Evolutionary conservation across 345 rosid species (phyloP).

Genomic region (Sonneratia alba): DNA sequence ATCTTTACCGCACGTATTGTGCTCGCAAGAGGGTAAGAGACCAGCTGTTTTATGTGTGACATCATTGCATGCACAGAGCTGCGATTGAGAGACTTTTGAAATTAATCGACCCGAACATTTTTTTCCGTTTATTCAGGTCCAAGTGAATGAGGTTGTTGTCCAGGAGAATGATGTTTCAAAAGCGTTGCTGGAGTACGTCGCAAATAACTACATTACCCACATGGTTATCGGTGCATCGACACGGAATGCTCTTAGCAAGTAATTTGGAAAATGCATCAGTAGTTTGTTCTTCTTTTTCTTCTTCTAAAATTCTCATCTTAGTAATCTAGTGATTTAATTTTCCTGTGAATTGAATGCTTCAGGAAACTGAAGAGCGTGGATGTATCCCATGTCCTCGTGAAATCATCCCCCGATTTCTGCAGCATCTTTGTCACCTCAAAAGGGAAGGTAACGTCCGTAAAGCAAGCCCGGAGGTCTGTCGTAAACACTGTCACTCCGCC

Average conservation of each 20-base stretch:
- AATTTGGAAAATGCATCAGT: slow-evolving; percentile 4
- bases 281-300: not conserved
- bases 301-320: not conserved
- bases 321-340: not conserved
- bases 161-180: slow-evolving; percentile 52
- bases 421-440: slow-evolving; percentile 63
- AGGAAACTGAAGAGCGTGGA: slow-evolving; percentile 48
- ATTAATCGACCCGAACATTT: not conserved
- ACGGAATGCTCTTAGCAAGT: slow-evolving; percentile 56
- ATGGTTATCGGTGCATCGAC: slow-evolving; percentile 56
- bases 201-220: slow-evolving; percentile 43
- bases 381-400: slow-evolving; percentile 35
- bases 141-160: slow-evolving; percentile 44
- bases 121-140: slow-evolving; percentile 21
- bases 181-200: slow-evolving; percentile 46
- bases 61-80: not conserved
- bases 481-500: slow-evolving; percentile 45
- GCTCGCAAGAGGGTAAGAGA: slow-evolving; percentile 68
- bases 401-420: slow-evolving; percentile 63
- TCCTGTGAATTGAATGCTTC: not conserved
- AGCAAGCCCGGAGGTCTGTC: slow-evolving; percentile 44
- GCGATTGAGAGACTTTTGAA: not conserved
- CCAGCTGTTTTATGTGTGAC: not conserved
- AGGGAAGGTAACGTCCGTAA: slow-evolving; percentile 50
- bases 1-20: slow-evolving; percentile 60